Base-by-base conservation (phyloP, 2,329 filamentous ascomycete species). In the Beauveria brongniartii region DNA sequence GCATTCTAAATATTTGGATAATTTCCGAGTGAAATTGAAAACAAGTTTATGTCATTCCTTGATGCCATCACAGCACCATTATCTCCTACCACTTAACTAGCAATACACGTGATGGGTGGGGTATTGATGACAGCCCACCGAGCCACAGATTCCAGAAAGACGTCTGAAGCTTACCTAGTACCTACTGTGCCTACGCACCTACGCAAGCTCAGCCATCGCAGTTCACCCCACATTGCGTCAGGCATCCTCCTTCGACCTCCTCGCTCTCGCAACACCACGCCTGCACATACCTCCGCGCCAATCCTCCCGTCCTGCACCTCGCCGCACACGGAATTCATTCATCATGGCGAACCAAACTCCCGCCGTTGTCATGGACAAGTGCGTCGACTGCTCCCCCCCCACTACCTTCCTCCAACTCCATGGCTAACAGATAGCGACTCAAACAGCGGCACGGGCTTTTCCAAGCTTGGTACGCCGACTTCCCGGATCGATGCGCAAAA, bases 291-390 rank as follows among this genome's bases (percentile, higher is more conserved):
- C 48, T 50, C 44, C 8, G 51, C 48, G 57, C 24, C 59, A 61
- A 59, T 65, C 55, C 53, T 48, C 43, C 26, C 58, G 55, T 55
- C 47, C n/a, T 47, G 43, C 5, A 9, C 22, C 55, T 46, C 50
- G 43, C 56, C 43, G 48, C 63, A 62, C 64, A 66, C 65, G 67
- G 65, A 67, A 24, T 63, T 61, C 58, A 61, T 56, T 66, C 69
- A 69, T 63, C 69, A 99, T 99, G 94, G 93, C 94, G 74, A 89
- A 90, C 80, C 93, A 97, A 86, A 97, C 94, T 75, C 94, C 94
- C 71, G 94, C 94, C 90, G 94, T 99, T 97, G 94, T 99, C 91
- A 99, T 99, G 93, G 94, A 99, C 94, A 99, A 99, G 94, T 97
- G 88, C 79, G 91, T 84, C 71, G 64, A 74, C 71, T 66, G 69